Base-by-base conservation (phyloP, 2,329 filamentous ascomycete species). In the Fusarium metavorans region DNA sequence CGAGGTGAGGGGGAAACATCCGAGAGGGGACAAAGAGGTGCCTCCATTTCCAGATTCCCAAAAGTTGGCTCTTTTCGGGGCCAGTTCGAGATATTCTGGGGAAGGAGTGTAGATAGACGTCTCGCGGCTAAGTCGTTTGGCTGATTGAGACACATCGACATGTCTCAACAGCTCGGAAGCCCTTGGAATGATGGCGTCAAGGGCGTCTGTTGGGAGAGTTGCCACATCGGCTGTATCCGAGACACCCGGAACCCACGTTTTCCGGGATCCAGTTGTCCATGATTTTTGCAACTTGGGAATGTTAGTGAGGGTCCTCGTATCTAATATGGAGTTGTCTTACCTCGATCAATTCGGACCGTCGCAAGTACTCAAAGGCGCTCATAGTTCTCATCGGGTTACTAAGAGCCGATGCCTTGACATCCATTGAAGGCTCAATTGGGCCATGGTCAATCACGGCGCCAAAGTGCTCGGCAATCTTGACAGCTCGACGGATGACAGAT, bases 381-480 rank as follows among this genome's bases (percentile, higher is more conserved):
- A 74, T 45, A 2, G 71, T 67, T 13, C 67, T 67, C 3, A 27
- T 70, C 1, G 68, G 68, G 18, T 52, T 52, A 32, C 67, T 74
- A 6, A 64, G 23, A 2, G 64, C 43, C 1, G 68, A 64, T 8
- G 37, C 61, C 20, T 67, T 74, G 13, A n/a, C 14, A 13, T 48
- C 27, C 25, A 37, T 58, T 16, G 13, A 52, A 4, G 60, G 37
- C 18, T 71, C 67, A 9, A 39, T 37, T 3, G 72, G 72, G 10
- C 71, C 73, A 66, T 75, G 73, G 27, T 75, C 71, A 30, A 75
- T 68, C 7, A 75, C 69, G 8, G 73, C 73, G n/a, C 69, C 73
- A 3, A 75, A 74, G 16, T 75, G 73, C 16, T 74, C 65, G 5
- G 73, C 73, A n/a, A 75, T 13, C 48, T 74, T 75, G 11, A 73